These are phyloP conservation scores for Lentinula sp. DNA, from an alignment of 768 basidiomycete genomes.

Conservation along the genomic window DNA sequence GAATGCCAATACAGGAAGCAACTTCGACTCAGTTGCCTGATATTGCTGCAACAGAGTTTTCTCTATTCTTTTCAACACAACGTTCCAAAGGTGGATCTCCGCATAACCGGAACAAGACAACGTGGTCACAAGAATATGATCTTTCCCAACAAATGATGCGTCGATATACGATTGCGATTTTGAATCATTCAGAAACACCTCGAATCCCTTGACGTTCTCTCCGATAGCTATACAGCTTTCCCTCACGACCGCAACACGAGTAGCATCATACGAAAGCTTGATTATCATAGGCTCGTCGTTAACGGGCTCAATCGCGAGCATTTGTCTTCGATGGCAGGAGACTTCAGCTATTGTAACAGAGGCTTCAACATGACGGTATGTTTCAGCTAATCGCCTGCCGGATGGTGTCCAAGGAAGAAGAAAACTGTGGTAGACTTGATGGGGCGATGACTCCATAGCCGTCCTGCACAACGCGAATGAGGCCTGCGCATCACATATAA, in stretches of 20 bases:
- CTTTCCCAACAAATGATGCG: not conserved
- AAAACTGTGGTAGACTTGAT: slow-evolving; percentile 1
- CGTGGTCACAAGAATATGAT: not conserved
- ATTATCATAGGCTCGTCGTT: not conserved
- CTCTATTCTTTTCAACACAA: not conserved
- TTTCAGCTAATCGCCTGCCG: not conserved
- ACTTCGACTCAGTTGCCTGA: not conserved
- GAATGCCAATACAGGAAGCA: not conserved
- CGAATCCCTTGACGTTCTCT: not conserved
- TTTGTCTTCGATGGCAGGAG: slow-evolving; percentile 2
- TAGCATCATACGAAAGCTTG: not conserved
- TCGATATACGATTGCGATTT: not conserved
- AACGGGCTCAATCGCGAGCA: not conserved
- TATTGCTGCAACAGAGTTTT: not conserved
- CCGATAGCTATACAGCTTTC: not conserved
- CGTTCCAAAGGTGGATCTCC: not conserved
- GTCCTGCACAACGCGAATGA: not conserved
- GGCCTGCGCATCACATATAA: not conserved
- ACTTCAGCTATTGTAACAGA: not conserved
- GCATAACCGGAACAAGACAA: not conserved
- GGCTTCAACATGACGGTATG: not conserved
- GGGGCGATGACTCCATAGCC: not conserved
- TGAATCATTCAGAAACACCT: not conserved
- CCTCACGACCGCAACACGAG: not conserved
- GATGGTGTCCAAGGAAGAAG: slow-evolving; percentile 2